Evolutionary conservation across 768 basidiomycete genomes (phyloP).

Genomic region (Mrakia blollopis): DNA sequence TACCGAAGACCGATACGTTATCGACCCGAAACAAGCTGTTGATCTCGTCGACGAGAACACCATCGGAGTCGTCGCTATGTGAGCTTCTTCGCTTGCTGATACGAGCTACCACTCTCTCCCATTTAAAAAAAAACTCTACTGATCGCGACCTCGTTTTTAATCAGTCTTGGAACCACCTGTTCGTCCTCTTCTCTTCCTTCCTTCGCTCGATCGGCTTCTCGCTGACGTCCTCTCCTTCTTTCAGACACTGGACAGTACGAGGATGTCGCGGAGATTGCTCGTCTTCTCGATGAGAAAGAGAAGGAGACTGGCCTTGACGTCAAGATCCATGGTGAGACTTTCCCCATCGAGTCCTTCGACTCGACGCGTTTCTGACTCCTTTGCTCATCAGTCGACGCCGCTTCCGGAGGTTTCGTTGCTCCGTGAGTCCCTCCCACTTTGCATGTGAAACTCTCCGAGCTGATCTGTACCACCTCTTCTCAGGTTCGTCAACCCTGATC

Average conservation of each 20-base stretch:
- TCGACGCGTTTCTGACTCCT: too few relatives aligned
- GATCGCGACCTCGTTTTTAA: neutral
- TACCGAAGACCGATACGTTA: slow-evolving; percentile 36
- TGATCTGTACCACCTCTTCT: too few relatives aligned
- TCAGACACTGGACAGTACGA: slow-evolving; percentile 37
- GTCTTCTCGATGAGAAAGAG: slow-evolving; percentile 38
- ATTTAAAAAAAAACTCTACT: slow-evolving; percentile 28
- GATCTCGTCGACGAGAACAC: slow-evolving; percentile 45
- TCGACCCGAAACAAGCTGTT: slow-evolving; percentile 42
- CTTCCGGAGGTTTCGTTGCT: slow-evolving; percentile 31
- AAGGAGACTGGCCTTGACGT: slow-evolving; percentile 39
- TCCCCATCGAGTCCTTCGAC: neutral
- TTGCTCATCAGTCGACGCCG: slow-evolving; percentile 10
- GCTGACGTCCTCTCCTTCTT: neutral
- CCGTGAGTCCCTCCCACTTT: slow-evolving; percentile 7
- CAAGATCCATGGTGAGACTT: slow-evolving; percentile 39
- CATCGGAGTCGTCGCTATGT: slow-evolving; percentile 31
- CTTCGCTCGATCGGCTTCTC: neutral
- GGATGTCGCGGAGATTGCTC: slow-evolving; percentile 35
- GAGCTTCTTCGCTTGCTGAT: too few relatives aligned
- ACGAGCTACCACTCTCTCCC: neutral
- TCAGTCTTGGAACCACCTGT: slow-evolving; percentile 24
- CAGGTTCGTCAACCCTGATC: slow-evolving; percentile 37
- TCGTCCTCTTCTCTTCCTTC: neutral
- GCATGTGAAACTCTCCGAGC: too few relatives aligned